phyloP scores from a whole-genome alignment of 306 rosid species.

The Cyclanthera cordifolia region DNA sequence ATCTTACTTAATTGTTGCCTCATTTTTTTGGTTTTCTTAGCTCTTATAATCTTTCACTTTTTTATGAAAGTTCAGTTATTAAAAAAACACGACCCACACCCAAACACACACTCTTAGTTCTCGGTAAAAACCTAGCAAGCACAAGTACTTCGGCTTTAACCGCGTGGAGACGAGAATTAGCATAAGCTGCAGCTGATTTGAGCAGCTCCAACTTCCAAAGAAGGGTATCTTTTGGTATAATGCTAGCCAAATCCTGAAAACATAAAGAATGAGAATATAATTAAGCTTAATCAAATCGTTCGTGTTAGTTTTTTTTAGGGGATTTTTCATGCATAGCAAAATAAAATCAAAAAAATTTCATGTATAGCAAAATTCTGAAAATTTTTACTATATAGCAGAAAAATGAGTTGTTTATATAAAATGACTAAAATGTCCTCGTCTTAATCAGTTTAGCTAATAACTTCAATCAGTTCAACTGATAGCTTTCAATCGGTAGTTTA shows the following conservation, averaged over 20 bases:
- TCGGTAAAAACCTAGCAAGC: slow-evolving; percentile 61
- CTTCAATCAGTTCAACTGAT: too few relatives aligned
- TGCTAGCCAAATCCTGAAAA: slow-evolving; percentile 48
- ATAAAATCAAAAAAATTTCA: too few relatives aligned
- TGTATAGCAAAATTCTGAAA: too few relatives aligned
- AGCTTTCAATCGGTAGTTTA: too few relatives aligned
- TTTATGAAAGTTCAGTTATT: neutral
- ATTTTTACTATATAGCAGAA: too few relatives aligned
- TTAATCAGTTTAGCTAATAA: too few relatives aligned
- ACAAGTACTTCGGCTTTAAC: slow-evolving; percentile 90
- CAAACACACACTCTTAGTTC: neutral
- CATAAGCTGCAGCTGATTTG: slow-evolving; percentile 74
- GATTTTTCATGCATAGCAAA: too few relatives aligned
- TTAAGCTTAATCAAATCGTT: neutral
- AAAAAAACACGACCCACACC: slow-evolving; percentile 3
- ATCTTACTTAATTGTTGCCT: neutral
- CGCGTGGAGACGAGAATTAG: slow-evolving; percentile 93
- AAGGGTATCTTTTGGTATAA: slow-evolving; percentile 70
- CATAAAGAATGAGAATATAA: slow-evolving; percentile 13
- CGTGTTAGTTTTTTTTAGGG: neutral
- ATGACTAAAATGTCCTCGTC: too few relatives aligned
- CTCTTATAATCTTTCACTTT: neutral
- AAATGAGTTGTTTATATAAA: too few relatives aligned
- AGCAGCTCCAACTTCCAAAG: slow-evolving; percentile 92
- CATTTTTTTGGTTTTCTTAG: neutral